Base-by-base conservation (phyloP, 257 asterid species). In the Salvia rosmarinus region DNA sequence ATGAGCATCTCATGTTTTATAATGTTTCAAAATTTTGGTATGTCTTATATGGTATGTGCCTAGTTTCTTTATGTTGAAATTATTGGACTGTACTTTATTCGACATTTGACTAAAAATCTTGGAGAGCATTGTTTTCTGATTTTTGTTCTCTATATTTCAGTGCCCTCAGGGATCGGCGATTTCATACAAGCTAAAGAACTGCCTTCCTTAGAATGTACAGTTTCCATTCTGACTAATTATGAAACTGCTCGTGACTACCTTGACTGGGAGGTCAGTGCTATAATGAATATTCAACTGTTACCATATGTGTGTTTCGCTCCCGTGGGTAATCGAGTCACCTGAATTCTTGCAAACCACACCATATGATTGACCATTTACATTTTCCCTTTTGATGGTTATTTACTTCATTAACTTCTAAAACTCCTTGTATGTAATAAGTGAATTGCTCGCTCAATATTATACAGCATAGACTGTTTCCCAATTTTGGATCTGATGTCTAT, bases 181-280 rank as follows among this genome's bases (percentile, higher is more conserved):
- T 95, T 32, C 88, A 88, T 95, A 85, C 95, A 91, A 76, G 94
- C 99, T 71, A 87, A 89, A 81, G 98, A 95, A 67, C 78, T 95
- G 43, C 92, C 98, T 54, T 49, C 47, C 71, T 81, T 95, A 89
- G 96, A 91, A 79, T 95, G 99, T 79, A 95, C 99, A 54, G 97
- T 95, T 82, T 91, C 98, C 63, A 74, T 91, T 71, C 86, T 95
- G 73, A 83, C 90, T 70, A 85, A 95, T 79, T 95, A 91, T 72
- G 98, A 95, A 85, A 79, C 71, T 78, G 98, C 78, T 64, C 84
- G 63, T 55, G 85, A 88, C 80, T 88, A 89, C 83, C 97, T 91
- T 75, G 99, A 95, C 74, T 95, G 98, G 99, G 99, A 91, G 99
- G 99, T 91, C 74, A 73, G 92, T 76, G 58, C 50, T 65, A 62